Evolutionary conservation across 2,329 filamentous ascomycete species (phyloP), one percentile per base, ranked within the genome.

Genomic region (Aspergillus tubingensis): DNA sequence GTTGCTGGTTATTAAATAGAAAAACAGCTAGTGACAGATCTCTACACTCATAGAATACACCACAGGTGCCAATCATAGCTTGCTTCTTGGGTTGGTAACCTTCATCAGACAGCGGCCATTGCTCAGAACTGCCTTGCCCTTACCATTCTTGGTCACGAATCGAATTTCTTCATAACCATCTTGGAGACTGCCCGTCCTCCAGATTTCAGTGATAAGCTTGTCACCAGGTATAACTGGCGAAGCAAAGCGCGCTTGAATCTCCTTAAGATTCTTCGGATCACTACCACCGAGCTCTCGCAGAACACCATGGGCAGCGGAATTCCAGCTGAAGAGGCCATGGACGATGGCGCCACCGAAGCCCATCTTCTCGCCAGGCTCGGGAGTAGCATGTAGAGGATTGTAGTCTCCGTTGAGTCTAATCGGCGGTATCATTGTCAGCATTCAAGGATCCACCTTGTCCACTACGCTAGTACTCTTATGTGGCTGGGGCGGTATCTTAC

Each of bases 271-370:
- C 66, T 85, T 85, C 1, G 92, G 90, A 72, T 96, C 86, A 74
- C 89, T 89, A 50, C 84, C 89, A 49, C 91, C 92, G 19, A 96
- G 81, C 41, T 84, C 79, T 76, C 90, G 85, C 58, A 96, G 80
- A 61, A 96, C 80, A 27, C 85, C 87, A 71, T 94, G 91, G 15
- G 85, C 86, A 2, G 90, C 85, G 59, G 85, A 86, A 80, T 96
- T 96, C 88, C 91, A 96, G 68, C 87, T 91, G 80, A 88, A 96
- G 49, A 96, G 82, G 19, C 93, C 93, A 79, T 96, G 92, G 75
- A 96, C 90, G 76, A 96, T 96, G 68, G 87, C 82, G 36, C 92
- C 92, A 27, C 91, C 91, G 68, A 96, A 96, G 62, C 93, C 92
- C 91, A 96, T 96, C 80, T 92, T 89, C 77, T 86, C 79, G 62